Percentiles rank a stretch among this genome's conserved stretches.
Evolutionary conservation across 2,329 filamentous ascomycete species (phyloP).

Genomic region (Sclerotinia subarctica): DNA sequence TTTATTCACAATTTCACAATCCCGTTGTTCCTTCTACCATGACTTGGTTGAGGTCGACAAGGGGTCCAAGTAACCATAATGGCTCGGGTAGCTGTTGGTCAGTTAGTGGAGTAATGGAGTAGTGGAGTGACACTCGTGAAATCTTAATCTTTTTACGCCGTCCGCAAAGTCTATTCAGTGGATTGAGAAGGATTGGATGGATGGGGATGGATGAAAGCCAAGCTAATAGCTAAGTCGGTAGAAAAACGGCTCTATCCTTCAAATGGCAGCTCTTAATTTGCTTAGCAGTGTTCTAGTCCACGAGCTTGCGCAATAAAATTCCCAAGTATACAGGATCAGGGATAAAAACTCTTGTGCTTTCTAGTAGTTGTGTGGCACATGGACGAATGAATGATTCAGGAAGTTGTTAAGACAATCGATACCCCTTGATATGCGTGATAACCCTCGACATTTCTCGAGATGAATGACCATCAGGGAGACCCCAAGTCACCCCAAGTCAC

Average conservation of each 20-base stretch:
- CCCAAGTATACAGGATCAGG: background rate
- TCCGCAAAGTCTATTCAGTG: conserved; percentile 3
- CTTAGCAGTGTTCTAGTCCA: background rate
- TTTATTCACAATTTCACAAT: background rate
- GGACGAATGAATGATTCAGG: conserved; percentile 12
- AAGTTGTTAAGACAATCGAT: conserved; percentile 8
- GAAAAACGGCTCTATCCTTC: conserved; percentile 9
- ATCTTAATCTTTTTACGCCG: conserved; percentile 3
- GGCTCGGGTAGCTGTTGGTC: background rate
- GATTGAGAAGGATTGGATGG: conserved; percentile 9
- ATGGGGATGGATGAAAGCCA: conserved; percentile 9
- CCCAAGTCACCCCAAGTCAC: background rate
- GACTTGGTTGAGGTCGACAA: conserved; percentile 5
- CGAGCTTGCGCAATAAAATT: conserved; percentile 15
- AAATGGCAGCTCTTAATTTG: conserved; percentile 12
- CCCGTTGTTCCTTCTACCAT: background rate
- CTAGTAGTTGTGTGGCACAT: conserved; percentile 8
- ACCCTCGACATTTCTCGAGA: background rate
- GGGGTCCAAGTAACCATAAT: background rate
- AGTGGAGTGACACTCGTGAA: conserved; percentile 4
- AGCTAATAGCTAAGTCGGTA: background rate
- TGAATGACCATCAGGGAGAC: background rate
- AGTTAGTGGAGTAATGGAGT: background rate
- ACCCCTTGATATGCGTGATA: background rate
- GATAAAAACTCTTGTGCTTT: background rate